Evolutionary conservation across 192 early-diverging fungal genomes (phyloP).

Genomic region (Podila epicladia): DNA sequence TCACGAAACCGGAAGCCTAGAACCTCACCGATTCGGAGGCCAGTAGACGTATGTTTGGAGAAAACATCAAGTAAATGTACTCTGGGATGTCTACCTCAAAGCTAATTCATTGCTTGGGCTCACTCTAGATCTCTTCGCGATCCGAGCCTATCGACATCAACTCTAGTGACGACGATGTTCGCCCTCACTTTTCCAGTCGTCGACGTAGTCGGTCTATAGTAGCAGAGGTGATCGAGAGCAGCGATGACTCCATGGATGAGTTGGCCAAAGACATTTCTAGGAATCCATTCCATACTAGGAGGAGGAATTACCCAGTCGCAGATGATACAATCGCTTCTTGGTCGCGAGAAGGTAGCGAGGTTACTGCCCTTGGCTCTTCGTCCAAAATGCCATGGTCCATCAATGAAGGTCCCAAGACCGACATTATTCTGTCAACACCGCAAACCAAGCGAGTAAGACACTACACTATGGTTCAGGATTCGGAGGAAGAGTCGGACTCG

Average conservation of each 20-base stretch:
- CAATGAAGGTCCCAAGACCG: slow-evolving; percentile 21
- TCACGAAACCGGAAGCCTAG: neutral
- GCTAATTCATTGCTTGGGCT: no score
- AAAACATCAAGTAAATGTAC: no score
- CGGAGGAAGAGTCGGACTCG: slow-evolving; percentile 23
- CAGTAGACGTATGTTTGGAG: neutral
- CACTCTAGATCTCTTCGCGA: neutral
- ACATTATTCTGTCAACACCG: slow-evolving; percentile 43
- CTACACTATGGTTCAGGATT: slow-evolving; percentile 31
- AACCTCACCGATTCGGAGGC: neutral
- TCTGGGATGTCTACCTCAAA: no score
- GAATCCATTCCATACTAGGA: neutral
- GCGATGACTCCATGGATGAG: slow-evolving; percentile 30
- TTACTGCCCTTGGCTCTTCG: neutral
- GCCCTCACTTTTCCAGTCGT: neutral
- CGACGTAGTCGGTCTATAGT: neutral
- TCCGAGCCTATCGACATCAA: neutral
- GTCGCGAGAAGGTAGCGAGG: neutral
- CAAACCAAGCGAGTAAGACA: slow-evolving; percentile 32
- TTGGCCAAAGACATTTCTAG: slow-evolving; percentile 8
- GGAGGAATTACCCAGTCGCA: slow-evolving; percentile 5
- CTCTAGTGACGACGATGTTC: neutral
- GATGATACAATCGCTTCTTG: slow-evolving; percentile 22
- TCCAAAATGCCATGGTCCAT: slow-evolving; percentile 41
- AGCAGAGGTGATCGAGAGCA: slow-evolving; percentile 7